Base-by-base conservation (phyloP, 345 rosid genomes). In the Luvunga scandens region DNA sequence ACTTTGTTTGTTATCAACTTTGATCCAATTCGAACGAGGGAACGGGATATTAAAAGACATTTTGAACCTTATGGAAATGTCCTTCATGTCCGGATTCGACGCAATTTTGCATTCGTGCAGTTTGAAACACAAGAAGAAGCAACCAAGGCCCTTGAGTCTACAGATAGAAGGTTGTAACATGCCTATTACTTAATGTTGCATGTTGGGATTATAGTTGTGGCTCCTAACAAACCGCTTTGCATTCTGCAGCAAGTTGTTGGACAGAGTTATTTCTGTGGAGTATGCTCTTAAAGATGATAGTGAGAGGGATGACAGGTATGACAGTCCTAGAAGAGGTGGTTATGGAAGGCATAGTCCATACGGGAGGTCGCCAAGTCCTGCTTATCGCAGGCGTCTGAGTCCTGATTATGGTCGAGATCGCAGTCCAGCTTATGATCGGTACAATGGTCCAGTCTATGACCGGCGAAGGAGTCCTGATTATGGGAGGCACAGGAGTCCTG, bases 1-100 rank as follows among this genome's bases (percentile, higher is more conserved):
- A 93, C 97, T 42, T 89, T 93, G 83, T 94, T 94, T 82, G 95
- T 89, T 24, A 93, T 94, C 77, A 93, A 93, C 84, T 91, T 91
- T 59, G 96, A 93, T 86, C 97, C 97, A 38, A 78, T 85, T 59
- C 89, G 85, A 62, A 93, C 93, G 16, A 89, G 89, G 77, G 93
- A 87, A 50, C 91, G 91, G 22, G 97, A 93, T 83, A 90, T 93
- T 22, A 83, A 85, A 79, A 87, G 88, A 55, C 98, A 93, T 80
- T 93, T 93, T 84, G 97, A 93, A 59, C 85, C 92, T 24, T 93
- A 89, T 82, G 98, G 93, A 75, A 87, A 88, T 86, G 89, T 94
- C 72, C 83, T 87, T 64, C 84, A 86, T 82, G 97, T 93, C 34
- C 86, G 94, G 76, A 91, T 91, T 27, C 87, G 94, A 38, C 81